A percentile compares a stretch with the other conserved stretches of the same genome.
Conservation (phyloP, 1,139 yeast genomes). For the Saccharomyces hybrid region DNA sequence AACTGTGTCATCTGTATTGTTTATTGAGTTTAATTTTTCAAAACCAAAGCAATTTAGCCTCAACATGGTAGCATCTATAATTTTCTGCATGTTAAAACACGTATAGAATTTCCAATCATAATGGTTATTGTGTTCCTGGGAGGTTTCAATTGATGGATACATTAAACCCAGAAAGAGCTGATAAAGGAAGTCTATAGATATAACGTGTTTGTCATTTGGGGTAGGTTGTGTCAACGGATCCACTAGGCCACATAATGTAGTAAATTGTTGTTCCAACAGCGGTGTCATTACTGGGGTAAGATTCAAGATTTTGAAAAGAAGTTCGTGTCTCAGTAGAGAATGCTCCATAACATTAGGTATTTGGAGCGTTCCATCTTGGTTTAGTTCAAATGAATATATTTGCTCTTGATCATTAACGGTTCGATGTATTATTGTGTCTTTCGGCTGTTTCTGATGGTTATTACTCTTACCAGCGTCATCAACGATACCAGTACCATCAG, state of each 20-base stretch:
- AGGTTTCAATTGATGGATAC: constrained; percentile 19
- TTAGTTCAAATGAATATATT: constrained; percentile 13
- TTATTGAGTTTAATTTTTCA: constrained; percentile 36
- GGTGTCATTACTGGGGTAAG: constrained; percentile 16
- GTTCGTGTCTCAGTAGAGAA: constrained; percentile 24
- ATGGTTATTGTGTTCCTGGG: constrained; percentile 4
- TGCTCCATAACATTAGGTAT: constrained; percentile 24
- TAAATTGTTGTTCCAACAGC: constrained; percentile 18
- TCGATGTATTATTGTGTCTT: neutral
- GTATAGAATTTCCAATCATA: constrained; percentile 34
- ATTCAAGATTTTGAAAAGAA: constrained; percentile 19
- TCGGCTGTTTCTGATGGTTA: neutral
- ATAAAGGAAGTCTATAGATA: constrained; percentile 49
- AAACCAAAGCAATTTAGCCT: constrained; percentile 44
- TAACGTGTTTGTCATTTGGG: constrained; percentile 44
- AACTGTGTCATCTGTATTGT: constrained; percentile 37
- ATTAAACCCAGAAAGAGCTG: constrained; percentile 43
- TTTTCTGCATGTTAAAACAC: constrained; percentile 37
- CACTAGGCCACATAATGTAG: constrained; percentile 36
- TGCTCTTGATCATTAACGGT: constrained; percentile 15
- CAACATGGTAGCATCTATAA: constrained; percentile 38
- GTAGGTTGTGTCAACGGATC: constrained; percentile 66
- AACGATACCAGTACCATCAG: neutral
- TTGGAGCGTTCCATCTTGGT: constrained; percentile 16
- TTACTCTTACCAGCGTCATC: neutral